Evolutionary conservation across 768 basidiomycete species (phyloP), one percentile per base, ranked within the genome.

Genomic region (Strobilomyces confusus): DNA sequence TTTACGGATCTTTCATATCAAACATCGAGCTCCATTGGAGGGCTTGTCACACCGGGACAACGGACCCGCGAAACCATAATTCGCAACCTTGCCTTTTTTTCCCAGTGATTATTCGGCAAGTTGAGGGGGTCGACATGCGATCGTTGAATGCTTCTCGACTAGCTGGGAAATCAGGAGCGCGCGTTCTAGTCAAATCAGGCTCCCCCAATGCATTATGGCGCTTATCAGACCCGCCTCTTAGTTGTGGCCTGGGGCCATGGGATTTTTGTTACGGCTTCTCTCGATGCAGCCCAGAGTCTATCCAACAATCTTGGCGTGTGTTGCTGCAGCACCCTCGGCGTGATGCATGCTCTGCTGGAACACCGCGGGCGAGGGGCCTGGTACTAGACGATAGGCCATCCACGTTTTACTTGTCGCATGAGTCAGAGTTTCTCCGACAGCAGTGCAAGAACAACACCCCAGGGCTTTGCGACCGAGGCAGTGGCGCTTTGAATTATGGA

Each of bases 221-320:
- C 23, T 42, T 7, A 1, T 29, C 26, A 12, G 23, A 15, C 49
- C 48, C 46, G 43, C 19, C 9, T 9, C 19, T 34, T 2, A 45
- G 40, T 61, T 46, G 58, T 61, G 54, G 58, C 54, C n/a, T n/a
- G n/a, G n/a, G 47, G 41, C 30, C 37, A 32, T 9, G 32, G 42
- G n/a, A 15, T 9, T 25, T 13, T 17, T 32, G 29, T 9, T 29
- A 12, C 30, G 8, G 12, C 22, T 22, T 20, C 9, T 23, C 13
- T 11, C 38, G 19, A 40, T 20, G 4, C 3, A 26, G 26, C 26
- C 8, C 29, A 29, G 6, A 7, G 29, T 29, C 29, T 9, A 29
- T 29, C 29, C 29, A 9, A 29, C 9, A 6, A 29, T n/a, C 29
- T 29, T 29, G 29, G 29, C 29, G 29, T 29, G 29, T 29, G 29